Base-by-base conservation (phyloP, 805 yeast genomes). In the Kluyveromyces lactis region DNA sequence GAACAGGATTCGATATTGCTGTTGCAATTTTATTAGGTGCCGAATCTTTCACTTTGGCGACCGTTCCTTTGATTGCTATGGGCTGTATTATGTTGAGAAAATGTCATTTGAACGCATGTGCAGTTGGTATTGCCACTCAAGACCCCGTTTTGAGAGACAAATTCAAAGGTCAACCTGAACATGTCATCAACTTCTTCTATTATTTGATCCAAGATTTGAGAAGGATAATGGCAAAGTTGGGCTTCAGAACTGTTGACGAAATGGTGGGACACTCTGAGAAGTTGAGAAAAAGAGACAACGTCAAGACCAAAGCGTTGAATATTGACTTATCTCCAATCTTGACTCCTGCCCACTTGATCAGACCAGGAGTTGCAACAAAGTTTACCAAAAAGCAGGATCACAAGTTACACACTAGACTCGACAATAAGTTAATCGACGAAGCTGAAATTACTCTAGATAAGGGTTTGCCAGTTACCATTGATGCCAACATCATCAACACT, bases 61-160 rank as follows among this genome's bases (percentile, higher is more conserved):
- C 98, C 19, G 81, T 96, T 48, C 97, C 98, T 31, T 75, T 90
- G 61, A 89, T 90, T 53, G 92, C 97, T 26, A 77, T 90, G 89
- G 97, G 97, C 46, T 90, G 98, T 72, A 83, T 90, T 60, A 81
- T 87, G 86, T 82, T 89, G 84, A 77, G 95, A 67, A 86, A 83
- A 71, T 86, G 97, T 60, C 97, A 90, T 63, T 69, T 85, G 44
- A 85, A 86, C 68, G 77, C 95, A 29, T 90, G 98, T 66, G 96
- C 98, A 21, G 98, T 90, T 36, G 98, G 98, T 67, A 85, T 90
- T 68, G 98, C 98, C 33, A 90, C 98, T 23, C 98, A 92, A 66
- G 97, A 90, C 63, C 97, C 97, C 15, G 86, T 79, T 50, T 73
- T 90, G 51, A 78, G 98, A 67, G 77, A 77, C 66, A 92, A 90